A percentile compares a stretch with the other conserved stretches of the same genome.
These are phyloP conservation scores for Hypholoma fasciculare DNA, from an alignment of 768 basidiomycete species.

Conservation along the genomic window DNA sequence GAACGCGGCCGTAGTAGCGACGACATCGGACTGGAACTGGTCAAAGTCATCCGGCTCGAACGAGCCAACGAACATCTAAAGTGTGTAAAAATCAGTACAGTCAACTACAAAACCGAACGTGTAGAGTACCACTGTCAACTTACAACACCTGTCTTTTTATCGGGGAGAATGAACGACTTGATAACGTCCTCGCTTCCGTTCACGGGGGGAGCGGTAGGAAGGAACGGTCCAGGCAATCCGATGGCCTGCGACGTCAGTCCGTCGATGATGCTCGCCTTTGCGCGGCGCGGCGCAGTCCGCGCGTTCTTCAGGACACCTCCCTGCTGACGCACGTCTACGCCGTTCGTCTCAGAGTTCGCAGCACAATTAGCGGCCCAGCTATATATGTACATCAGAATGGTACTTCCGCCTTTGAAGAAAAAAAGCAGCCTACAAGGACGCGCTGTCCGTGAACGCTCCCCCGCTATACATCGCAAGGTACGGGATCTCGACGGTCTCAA, in stretches of 20 bases:
- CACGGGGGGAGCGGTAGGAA: slow-evolving; percentile 45
- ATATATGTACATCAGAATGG: slow-evolving; percentile 2
- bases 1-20: slow-evolving; percentile 45
- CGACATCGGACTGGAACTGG: slow-evolving; percentile 52
- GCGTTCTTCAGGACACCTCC: slow-evolving; percentile 1
- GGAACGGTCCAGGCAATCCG: slow-evolving; percentile 45
- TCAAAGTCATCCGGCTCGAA: slow-evolving; percentile 48
- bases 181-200: slow-evolving; percentile 51
- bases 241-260: slow-evolving; percentile 39
- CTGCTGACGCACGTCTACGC: slow-evolving; percentile 15
- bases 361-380: slow-evolving; percentile 66
- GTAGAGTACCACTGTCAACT: slow-evolving; percentile 16
- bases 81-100: no score
- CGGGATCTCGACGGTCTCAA: slow-evolving; percentile 52
- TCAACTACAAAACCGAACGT: background rate
- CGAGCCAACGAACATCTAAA: slow-evolving; percentile 61
- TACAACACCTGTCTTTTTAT: slow-evolving; percentile 60
- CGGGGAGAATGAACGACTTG: slow-evolving; percentile 56
- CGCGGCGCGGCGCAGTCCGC: slow-evolving; percentile 21
- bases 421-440: slow-evolving; percentile 46
- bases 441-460: slow-evolving; percentile 46
- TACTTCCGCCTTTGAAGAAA: background rate
- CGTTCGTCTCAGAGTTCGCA: slow-evolving; percentile 32
- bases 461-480: slow-evolving; percentile 51
- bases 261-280: slow-evolving; percentile 43